A percentile compares a stretch with the other conserved stretches of the same genome.
These are phyloP conservation scores for Saturnispora sanitii DNA, from an alignment of 805 yeast species.

Conservation along the genomic window DNA sequence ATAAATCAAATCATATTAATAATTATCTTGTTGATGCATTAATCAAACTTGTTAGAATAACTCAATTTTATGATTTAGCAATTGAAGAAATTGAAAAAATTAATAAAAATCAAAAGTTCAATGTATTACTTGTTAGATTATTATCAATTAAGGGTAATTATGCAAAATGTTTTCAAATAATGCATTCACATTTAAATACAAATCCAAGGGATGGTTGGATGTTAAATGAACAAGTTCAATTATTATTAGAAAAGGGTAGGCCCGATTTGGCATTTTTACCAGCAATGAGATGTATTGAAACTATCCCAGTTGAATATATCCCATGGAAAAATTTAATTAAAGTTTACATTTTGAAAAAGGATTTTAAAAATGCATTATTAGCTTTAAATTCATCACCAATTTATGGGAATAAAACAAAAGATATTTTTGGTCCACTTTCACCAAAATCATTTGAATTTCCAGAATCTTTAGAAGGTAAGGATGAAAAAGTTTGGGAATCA, in stretches of 20 bases:
- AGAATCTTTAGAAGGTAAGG: conserved; percentile 43
- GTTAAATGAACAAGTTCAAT: conserved; percentile 53
- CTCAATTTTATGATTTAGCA: conserved; percentile 31
- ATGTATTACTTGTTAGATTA: conserved; percentile 34
- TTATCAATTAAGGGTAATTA: conserved; percentile 34
- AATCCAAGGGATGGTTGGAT: conserved; percentile 49
- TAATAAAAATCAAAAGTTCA: conserved; percentile 16
- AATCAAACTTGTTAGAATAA: conserved; percentile 30
- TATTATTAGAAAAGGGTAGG: conserved; percentile 45
- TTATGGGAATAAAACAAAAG: conserved; percentile 39
- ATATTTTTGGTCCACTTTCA: conserved; percentile 33
- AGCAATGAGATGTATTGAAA: conserved; percentile 50
- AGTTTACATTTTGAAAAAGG: conserved; percentile 45
- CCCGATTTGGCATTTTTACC: conserved; percentile 46
- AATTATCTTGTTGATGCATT: conserved; percentile 48
- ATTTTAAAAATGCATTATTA: conserved; percentile 50
- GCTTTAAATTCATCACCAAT: conserved; percentile 72
- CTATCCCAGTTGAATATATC: conserved; percentile 68
- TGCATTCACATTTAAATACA: conserved; percentile 31
- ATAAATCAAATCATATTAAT: conserved; percentile 30
- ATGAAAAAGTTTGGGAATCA: conserved; percentile 39
- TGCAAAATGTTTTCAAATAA: conserved; percentile 35
- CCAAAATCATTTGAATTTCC: conserved; percentile 39
- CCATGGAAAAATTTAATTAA: conserved; percentile 61
- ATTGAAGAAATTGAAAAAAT: conserved; percentile 28